These are phyloP conservation scores for Mycena vulgaris DNA, from an alignment of 768 basidiomycete genomes.

Conservation along the genomic window DNA sequence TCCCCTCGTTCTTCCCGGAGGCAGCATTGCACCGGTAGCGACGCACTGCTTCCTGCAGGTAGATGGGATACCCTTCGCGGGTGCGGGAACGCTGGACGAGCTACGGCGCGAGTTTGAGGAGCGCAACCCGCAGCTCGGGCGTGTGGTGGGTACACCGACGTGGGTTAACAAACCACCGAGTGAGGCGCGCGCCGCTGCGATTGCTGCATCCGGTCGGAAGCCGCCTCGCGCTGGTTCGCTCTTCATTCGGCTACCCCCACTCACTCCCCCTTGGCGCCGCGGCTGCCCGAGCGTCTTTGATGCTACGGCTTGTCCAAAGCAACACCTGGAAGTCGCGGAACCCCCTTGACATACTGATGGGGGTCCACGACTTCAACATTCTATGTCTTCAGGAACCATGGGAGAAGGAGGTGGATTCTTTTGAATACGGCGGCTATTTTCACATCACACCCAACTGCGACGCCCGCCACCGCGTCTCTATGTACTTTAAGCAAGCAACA, in stretches of 20 bases:
- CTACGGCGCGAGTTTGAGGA: slow-evolving; percentile 2
- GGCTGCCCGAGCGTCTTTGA: slow-evolving; percentile 5
- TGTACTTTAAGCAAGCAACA: not conserved
- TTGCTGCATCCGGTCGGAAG: not conserved
- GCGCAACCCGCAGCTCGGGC: slow-evolving; percentile 1
- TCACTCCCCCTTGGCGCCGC: not conserved
- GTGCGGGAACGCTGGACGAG: not conserved
- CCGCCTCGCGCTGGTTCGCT: not conserved
- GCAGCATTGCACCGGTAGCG: not conserved
- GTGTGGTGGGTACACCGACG: not conserved
- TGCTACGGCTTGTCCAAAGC: not conserved
- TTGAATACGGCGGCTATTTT: not conserved
- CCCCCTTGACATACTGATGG: slow-evolving; percentile 16
- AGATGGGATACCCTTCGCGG: slow-evolving; percentile 11
- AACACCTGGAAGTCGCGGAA: slow-evolving; percentile 11
- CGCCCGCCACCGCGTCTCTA: not conserved
- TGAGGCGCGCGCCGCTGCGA: not conserved
- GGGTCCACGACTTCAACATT: slow-evolving; percentile 9
- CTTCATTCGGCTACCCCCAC: not conserved
- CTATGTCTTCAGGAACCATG: slow-evolving; percentile 9
- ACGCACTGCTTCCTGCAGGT: too few relatives aligned
- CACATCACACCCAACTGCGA: not conserved
- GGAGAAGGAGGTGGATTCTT: not conserved
- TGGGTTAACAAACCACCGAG: too few relatives aligned
- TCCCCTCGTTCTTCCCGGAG: not conserved